Percentiles rank a stretch among this genome's conserved stretches.
Conservation (phyloP, 176 grass and related monocot genomes). For the Eremochloa ophiuroides region DNA sequence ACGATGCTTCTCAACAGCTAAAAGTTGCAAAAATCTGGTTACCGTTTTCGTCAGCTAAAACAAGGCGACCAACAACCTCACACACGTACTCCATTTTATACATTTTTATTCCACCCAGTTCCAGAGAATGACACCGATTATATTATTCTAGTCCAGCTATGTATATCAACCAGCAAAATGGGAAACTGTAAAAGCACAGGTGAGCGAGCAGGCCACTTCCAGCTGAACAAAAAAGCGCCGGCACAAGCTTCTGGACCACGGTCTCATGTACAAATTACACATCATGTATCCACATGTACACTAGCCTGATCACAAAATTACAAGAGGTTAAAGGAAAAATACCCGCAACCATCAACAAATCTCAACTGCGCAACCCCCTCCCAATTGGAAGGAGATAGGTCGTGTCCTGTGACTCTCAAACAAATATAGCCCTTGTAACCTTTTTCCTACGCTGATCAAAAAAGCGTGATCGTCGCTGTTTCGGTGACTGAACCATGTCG, state of each 20-base stretch:
- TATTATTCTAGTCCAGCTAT: constrained; percentile 12
- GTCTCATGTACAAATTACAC: constrained; percentile 57
- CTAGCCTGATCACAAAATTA: constrained; percentile 32
- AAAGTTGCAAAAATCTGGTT: not conserved
- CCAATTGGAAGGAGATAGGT: not conserved
- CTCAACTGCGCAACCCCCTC: not conserved
- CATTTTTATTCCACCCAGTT: constrained; percentile 3
- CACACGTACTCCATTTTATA: constrained; percentile 29
- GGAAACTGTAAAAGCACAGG: not conserved
- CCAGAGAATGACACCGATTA: not conserved
- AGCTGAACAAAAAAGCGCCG: constrained; percentile 28
- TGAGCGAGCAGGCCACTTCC: not conserved
- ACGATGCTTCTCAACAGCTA: not conserved
- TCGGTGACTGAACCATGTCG: not conserved
- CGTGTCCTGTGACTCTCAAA: constrained; percentile 26
- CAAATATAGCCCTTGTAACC: constrained; percentile 25
- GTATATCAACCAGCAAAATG: constrained; percentile 25
- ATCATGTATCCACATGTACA: constrained; percentile 54
- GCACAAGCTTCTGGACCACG: constrained; percentile 22
- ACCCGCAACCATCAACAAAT: constrained; percentile 26
- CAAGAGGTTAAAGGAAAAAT: constrained; percentile 14
- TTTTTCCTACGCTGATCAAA: constrained; percentile 19
- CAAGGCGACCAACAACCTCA: not conserved
- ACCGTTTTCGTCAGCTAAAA: not conserved
- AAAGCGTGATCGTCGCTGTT: constrained; percentile 4